These are phyloP conservation scores for Bimuria novae-zelandiae DNA, from an alignment of 2,329 filamentous ascomycete species.

Conservation along the genomic window DNA sequence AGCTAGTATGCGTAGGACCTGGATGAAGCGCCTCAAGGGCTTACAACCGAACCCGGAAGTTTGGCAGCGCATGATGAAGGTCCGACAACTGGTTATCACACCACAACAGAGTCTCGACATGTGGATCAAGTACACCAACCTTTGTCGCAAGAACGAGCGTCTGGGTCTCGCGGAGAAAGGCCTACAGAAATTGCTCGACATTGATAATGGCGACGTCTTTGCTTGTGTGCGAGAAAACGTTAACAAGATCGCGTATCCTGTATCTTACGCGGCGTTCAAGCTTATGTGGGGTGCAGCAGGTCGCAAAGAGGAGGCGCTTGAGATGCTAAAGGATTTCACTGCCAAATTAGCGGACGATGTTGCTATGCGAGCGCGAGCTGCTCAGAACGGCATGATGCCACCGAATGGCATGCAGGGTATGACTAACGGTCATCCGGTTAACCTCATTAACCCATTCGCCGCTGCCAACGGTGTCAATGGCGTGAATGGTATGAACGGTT, in stretches of 20 bases:
- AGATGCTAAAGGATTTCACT: conserved; percentile 67
- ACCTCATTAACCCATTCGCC: conserved; percentile 43
- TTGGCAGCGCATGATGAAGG: conserved; percentile 97
- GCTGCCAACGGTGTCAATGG: conserved; percentile 56
- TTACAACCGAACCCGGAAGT: conserved; percentile 97
- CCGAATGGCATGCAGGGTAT: conserved; percentile 46
- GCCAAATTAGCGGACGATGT: conserved; percentile 64
- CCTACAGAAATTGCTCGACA: conserved; percentile 78
- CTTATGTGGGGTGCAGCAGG: conserved; percentile 83
- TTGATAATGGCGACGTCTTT: conserved; percentile 40
- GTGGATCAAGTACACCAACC: conserved; percentile 99
- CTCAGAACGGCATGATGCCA: conserved; percentile 43
- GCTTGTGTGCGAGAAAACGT: conserved; percentile 40
- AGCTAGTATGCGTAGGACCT: conserved; percentile 87
- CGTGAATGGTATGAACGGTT: conserved; percentile 49
- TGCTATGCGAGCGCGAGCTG: conserved; percentile 43
- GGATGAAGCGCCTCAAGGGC: conserved; percentile 92
- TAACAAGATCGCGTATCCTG: conserved; percentile 68
- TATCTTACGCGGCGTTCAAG: conserved; percentile 96
- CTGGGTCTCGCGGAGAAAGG: conserved; percentile 96
- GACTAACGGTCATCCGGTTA: conserved; percentile 49
- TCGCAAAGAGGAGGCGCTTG: conserved; percentile 50
- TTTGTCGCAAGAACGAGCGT: conserved; percentile 94
- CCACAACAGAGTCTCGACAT: conserved; percentile 96
- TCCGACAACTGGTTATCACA: conserved; percentile 87